phyloP scores from a whole-genome alignment of 208 protist genomes.

The Borovskyia barvae region DNA sequence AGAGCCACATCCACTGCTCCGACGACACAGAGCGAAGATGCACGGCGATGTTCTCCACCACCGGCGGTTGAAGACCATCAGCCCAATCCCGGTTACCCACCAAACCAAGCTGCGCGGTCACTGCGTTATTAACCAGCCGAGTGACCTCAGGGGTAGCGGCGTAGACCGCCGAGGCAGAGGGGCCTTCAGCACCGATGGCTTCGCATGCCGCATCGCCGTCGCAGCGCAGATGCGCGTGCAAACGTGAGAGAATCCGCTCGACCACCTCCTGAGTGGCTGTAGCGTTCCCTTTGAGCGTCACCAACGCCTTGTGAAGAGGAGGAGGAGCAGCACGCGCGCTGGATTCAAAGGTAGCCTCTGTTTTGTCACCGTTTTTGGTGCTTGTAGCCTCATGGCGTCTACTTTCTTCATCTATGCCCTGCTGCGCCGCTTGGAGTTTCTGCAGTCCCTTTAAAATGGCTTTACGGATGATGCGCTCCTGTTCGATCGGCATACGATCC shows the following conservation, averaged over 20 bases:
- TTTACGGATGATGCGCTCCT: constrained; percentile 6
- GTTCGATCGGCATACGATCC: neutral
- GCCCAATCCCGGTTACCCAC: no score
- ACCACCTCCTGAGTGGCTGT: constrained; percentile 7
- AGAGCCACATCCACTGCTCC: constrained; percentile 15
- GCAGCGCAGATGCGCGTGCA: neutral
- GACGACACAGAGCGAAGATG: neutral
- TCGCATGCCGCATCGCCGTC: no score
- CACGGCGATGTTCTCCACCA: neutral
- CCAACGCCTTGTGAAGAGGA: neutral
- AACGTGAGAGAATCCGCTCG: neutral
- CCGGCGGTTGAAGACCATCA: no score
- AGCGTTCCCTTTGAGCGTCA: neutral
- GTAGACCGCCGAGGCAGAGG: constrained; percentile 6
- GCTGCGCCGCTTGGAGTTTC: neutral
- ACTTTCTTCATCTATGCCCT: neutral
- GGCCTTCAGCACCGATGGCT: neutral
- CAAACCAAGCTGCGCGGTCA: constrained; percentile 1
- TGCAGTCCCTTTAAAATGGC: constrained; percentile 7
- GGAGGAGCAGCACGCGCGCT: neutral
- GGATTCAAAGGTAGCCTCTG: neutral
- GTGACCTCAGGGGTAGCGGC: constrained; percentile 19
- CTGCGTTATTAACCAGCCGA: constrained; percentile 3
- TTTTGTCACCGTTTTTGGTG: neutral
- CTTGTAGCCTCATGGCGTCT: neutral